A percentile compares a stretch with the other conserved stretches of the same genome.
These are phyloP conservation scores for Plasmodium adleri DNA, from an alignment of 169 alveolate species.

Conservation along the genomic window DNA sequence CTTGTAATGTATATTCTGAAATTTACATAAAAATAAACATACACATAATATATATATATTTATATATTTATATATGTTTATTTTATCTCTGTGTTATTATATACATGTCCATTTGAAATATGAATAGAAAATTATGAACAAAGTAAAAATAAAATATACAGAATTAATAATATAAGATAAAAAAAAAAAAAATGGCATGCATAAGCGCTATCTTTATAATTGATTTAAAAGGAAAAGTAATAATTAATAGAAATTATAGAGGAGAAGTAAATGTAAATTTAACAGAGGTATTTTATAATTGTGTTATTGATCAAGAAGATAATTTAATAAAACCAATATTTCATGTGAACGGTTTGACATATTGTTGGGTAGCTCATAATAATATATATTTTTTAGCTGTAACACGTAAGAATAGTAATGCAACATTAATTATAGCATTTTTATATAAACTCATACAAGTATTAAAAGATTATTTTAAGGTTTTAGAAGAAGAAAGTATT, in stretches of 20 bases:
- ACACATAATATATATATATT: too few species aligned
- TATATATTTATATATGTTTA: too few species aligned
- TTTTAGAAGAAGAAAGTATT: constrained; percentile 98
- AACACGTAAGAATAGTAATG: constrained; percentile 86
- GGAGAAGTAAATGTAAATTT: constrained; percentile 87
- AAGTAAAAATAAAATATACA: not conserved
- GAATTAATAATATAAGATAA: not conserved
- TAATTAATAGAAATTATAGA: constrained; percentile 92
- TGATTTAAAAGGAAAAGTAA: constrained; percentile 93
- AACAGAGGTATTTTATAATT: constrained; percentile 90
- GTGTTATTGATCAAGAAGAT: constrained; percentile 96
- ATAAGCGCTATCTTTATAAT: constrained; percentile 93
- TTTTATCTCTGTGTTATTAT: too few species aligned
- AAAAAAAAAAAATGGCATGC: constrained; percentile 86
- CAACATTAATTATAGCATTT: constrained; percentile 81
- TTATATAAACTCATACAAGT: constrained; percentile 86
- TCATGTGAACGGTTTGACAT: constrained; percentile 95
- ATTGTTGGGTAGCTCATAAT: constrained; percentile 97
- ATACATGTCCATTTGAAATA: not conserved
- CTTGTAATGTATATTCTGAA: too few species aligned
- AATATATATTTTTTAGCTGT: constrained; percentile 93
- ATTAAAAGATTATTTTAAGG: constrained; percentile 96
- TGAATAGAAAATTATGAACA: not conserved
- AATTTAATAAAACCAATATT: constrained; percentile 95
- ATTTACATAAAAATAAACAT: too few species aligned